Evolutionary conservation across 192 early-diverging fungal genomes (phyloP), one percentile per base, ranked within the genome.

Genomic region (Paraglomus brasilianum): DNA sequence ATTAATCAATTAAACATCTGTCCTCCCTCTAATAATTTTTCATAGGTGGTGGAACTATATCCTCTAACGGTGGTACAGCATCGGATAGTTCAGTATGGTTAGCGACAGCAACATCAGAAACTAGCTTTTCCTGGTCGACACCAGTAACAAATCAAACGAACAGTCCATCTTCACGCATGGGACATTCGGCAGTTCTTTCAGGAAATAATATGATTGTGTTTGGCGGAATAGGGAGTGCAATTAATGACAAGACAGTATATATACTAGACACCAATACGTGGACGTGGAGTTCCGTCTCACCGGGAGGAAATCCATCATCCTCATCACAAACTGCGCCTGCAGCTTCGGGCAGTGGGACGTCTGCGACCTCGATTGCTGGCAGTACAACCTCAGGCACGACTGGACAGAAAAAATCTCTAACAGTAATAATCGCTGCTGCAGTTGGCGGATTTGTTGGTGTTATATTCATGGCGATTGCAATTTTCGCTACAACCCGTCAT

Each of bases 181-280:
- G 90, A 39, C 90, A 92, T 60, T 81, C 87, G 8, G 88, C 89
- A 1, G 79, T 87, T 11, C 55, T 87, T 2, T 75, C 84, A 61
- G 75, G 79, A 24, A 80, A 75, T 45, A 81, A 75, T 13, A 86
- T 92, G 77, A 87, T 87, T 47, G 78, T 89, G 24, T 92, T 81
- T 75, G 90, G 90, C 42, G 90, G 90, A 11, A 78, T 83, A 62
- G 87, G 84, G 9, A 48, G 71, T 5, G 64, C 61, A 8, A 55
- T 76, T 1, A 78, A 74, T 30, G 88, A 92, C 66, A 75, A 69
- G 21, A 86, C 78, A 49, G 83, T 92, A 73, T 90, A 90, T 73
- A 80, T 85, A 43, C 75, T 92, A 15, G 85, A 90, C 53, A 76
- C 84, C 17, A 41, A 39, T 11, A 64, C 60, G 0, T 90, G 87